Evolutionary conservation across 1,139 yeast species (phyloP), one percentile per base, ranked within the genome.

Genomic region (Kurtzmaniella quercitrusa): DNA sequence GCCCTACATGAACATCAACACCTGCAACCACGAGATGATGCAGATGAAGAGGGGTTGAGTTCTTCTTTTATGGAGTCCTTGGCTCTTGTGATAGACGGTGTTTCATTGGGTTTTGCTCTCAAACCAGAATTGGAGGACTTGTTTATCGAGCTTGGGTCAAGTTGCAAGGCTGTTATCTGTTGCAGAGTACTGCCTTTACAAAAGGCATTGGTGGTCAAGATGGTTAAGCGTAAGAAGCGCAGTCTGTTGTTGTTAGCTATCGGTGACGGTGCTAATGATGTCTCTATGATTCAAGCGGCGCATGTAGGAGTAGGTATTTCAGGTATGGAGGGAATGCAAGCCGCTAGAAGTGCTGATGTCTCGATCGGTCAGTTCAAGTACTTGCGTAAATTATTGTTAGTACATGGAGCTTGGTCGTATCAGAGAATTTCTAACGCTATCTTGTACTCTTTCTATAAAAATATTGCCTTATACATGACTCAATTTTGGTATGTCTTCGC

Each of bases 241-340:
- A 79, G 80, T 16, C 81, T 89, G 10, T 73, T 93, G 50, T 86
- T 97, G 1, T 71, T 93, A 51, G 95, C 98, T 1, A 87, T 93
- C 62, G 98, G 98, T 50, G 98, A 93, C 63, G 98, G 98, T 47
- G 95, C 98, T 36, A 93, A 93, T 60, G 98, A 93, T 67, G 98
- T 93, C 49, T 95, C 98, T 5, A 93, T 93, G 98, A 93, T 93
- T 54, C 98, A 93, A 62, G 90, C 95, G 34, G 98, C 98, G 1
- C 94, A 93, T 66, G 94, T 93, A 29, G 98, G 98, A 54, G 94
- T 93, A 41, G 98, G 98, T 65, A 93, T 93, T 56, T 95, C 96
- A 40, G 98, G 98, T 62, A 95, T 89, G 66, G 98, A 94, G 68
- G 99, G 99, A 54, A 91, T 91, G 90, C 99, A 94, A 64, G 98